phyloP scores from a whole-genome alignment of 2,329 filamentous ascomycete genomes.

The Pyrenophora seminiperda region DNA sequence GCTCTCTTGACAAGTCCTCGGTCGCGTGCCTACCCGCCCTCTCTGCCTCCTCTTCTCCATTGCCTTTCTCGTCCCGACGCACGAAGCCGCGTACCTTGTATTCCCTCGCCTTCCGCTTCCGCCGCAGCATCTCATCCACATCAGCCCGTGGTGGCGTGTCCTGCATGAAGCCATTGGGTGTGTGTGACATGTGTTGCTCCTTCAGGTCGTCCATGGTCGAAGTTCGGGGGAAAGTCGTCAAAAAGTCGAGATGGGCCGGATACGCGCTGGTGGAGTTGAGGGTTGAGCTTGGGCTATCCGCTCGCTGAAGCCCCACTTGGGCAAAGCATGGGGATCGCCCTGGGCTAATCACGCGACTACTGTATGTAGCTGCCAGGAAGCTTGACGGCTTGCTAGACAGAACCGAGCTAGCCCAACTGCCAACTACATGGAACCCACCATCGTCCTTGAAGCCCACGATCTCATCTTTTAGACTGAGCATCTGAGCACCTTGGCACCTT shows the following conservation, averaged over 20 bases:
- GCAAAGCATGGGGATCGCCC: slow-evolving; percentile 9
- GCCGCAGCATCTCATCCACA: slow-evolving; percentile 56
- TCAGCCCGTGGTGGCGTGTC: slow-evolving; percentile 52
- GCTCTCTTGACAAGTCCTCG: not conserved
- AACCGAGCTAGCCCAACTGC: not conserved
- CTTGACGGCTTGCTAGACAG: slow-evolving; percentile 4
- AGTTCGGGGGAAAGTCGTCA: slow-evolving; percentile 23
- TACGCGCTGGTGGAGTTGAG: slow-evolving; percentile 21
- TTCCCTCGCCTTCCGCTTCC: slow-evolving; percentile 58
- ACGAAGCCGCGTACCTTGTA: slow-evolving; percentile 51
- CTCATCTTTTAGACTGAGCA: not conserved
- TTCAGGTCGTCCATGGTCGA: slow-evolving; percentile 39
- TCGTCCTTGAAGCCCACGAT: not conserved
- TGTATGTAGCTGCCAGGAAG: too few species aligned
- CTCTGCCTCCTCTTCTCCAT: slow-evolving; percentile 1
- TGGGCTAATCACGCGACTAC: slow-evolving; percentile 21
- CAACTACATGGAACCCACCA: slow-evolving; percentile 1
- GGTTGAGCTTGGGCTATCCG: slow-evolving; percentile 18
- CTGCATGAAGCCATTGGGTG: slow-evolving; percentile 30
- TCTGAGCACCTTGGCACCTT: not conserved
- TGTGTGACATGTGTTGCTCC: slow-evolving; percentile 32
- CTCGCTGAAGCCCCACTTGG: slow-evolving; percentile 21
- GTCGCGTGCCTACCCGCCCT: not conserved
- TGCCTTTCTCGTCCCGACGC: not conserved
- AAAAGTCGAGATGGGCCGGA: slow-evolving; percentile 24